These are phyloP conservation scores for Chalara sp. DNA, from an alignment of 2,329 filamentous ascomycete genomes.

Conservation along the genomic window DNA sequence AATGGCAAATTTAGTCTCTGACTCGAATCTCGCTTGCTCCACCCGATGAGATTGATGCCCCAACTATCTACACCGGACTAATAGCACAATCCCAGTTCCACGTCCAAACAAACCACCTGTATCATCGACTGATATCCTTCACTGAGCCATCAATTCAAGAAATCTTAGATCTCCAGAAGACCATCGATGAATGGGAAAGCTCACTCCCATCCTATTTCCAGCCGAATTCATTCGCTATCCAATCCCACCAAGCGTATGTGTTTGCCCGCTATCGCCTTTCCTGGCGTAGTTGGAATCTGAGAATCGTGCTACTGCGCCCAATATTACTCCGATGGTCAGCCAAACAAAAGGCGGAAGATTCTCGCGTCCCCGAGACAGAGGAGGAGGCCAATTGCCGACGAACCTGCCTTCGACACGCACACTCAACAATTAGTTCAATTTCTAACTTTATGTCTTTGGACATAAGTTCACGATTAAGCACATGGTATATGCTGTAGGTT, in stretches of 20 bases:
- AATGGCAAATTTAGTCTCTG: background rate
- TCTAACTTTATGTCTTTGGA: background rate
- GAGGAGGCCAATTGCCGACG: background rate
- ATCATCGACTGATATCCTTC: background rate
- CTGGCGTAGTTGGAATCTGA: background rate
- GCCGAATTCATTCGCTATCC: too few species aligned
- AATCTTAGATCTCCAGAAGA: background rate
- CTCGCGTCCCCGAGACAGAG: background rate
- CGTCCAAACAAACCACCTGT: background rate
- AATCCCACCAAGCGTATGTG: background rate
- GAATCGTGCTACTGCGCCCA: background rate
- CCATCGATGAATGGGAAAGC: too few species aligned
- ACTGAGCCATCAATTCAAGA: background rate
- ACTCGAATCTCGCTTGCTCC: background rate
- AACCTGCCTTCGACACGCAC: background rate
- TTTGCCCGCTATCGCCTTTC: background rate
- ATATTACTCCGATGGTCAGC: background rate
- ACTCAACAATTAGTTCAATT: background rate
- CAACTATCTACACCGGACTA: background rate
- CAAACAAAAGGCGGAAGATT: background rate
- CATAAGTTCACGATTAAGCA: conserved; percentile 32
- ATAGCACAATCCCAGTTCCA: background rate
- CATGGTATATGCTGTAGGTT: conserved; percentile 32
- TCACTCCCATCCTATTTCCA: too few species aligned
- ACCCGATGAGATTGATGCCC: too few species aligned